Conservation (phyloP, 2,329 filamentous ascomycete genomes). For the Pezicula radicicola region DNA sequence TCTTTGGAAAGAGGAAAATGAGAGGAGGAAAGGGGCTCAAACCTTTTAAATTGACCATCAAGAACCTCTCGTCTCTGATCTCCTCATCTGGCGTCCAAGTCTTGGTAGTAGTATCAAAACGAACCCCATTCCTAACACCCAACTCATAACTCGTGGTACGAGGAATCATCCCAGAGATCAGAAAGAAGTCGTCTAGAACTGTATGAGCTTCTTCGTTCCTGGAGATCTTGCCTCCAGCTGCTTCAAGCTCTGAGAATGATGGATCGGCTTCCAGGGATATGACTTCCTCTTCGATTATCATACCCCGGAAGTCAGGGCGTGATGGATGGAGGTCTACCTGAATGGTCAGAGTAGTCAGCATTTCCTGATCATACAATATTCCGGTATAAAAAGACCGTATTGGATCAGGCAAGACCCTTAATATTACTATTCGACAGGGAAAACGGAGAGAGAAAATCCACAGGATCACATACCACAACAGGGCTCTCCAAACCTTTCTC, state of each 20-base stretch:
- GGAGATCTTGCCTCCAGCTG: slow-evolving; percentile 36
- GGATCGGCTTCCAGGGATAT: slow-evolving; percentile 52
- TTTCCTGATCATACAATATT: too few relatives aligned
- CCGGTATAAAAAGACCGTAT: too few relatives aligned
- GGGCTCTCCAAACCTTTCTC: slow-evolving; percentile 2
- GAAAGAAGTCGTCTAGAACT: slow-evolving; percentile 46
- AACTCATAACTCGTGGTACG: slow-evolving; percentile 45
- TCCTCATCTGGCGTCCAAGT: slow-evolving; percentile 45
- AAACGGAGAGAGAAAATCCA: too few relatives aligned
- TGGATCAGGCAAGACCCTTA: too few relatives aligned
- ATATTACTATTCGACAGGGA: too few relatives aligned
- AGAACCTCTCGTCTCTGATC: slow-evolving; percentile 49
- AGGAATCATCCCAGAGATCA: slow-evolving; percentile 52
- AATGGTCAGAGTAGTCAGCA: slow-evolving; percentile 23
- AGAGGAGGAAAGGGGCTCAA: slow-evolving; percentile 3
- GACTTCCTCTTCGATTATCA: slow-evolving; percentile 35
- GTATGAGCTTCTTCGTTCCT: slow-evolving; percentile 38
- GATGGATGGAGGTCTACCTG: slow-evolving; percentile 49
- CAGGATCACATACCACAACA: too few relatives aligned
- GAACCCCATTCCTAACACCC: slow-evolving; percentile 42
- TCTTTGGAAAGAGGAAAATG: neutral
- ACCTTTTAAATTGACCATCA: slow-evolving; percentile 52
- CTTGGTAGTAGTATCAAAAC: slow-evolving; percentile 34
- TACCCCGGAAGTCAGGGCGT: slow-evolving; percentile 47
- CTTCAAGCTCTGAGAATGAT: slow-evolving; percentile 42